Conservation (phyloP, 2,329 filamentous ascomycete genomes). For the Emmonsia crescens region DNA sequence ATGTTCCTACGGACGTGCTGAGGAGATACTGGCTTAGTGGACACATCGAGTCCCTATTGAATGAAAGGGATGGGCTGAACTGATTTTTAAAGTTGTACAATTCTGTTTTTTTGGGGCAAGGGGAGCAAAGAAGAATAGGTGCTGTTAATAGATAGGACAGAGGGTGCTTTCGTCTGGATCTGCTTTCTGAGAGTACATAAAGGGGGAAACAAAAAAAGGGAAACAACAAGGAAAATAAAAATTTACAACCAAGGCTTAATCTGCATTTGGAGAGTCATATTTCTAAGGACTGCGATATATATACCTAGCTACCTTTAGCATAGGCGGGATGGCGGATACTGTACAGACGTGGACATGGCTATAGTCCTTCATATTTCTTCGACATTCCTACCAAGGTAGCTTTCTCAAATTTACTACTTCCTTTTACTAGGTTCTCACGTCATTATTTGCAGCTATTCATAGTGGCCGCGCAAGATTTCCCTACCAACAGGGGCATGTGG, state of each 20-base stretch:
- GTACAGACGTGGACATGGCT: background rate
- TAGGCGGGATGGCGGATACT: background rate
- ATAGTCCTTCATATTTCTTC: background rate
- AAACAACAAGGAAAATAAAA: background rate
- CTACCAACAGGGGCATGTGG: too few species aligned
- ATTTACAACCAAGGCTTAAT: background rate
- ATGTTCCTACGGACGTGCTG: conserved; percentile 46
- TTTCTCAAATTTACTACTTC: background rate
- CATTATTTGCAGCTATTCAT: too few species aligned
- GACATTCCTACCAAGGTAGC: background rate
- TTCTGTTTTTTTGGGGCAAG: background rate
- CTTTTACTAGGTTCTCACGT: too few species aligned
- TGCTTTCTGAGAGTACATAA: background rate
- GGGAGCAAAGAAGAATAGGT: background rate
- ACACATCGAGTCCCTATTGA: conserved; percentile 38
- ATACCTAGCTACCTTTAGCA: background rate
- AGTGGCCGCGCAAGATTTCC: too few species aligned
- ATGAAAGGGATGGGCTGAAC: conserved; percentile 7
- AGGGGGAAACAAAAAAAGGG: background rate
- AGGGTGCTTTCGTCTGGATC: background rate
- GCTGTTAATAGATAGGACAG: background rate
- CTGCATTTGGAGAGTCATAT: background rate
- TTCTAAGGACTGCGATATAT: background rate
- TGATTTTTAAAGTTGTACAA: background rate
- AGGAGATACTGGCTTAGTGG: conserved; percentile 51